Conservation (phyloP, 306 rosid genomes). For the Crataegus laevigata region DNA sequence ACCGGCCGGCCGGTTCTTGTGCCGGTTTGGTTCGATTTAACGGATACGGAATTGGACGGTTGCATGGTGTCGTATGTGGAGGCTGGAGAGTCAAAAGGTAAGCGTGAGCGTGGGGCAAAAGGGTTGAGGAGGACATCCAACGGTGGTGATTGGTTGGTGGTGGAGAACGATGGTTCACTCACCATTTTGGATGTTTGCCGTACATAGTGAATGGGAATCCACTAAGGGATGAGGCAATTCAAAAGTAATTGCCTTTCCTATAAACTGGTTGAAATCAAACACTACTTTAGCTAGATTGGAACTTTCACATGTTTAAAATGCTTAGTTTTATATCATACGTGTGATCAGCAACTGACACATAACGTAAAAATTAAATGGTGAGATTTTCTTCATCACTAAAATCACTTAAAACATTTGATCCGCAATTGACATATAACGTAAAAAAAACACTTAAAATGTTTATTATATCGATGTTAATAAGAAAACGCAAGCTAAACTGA, state of each 20-base stretch:
- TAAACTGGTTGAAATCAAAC: background rate
- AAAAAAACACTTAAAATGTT: background rate
- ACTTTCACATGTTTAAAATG: background rate
- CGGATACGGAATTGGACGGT: slow-evolving; percentile 19
- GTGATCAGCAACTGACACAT: background rate
- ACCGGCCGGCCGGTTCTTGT: slow-evolving; percentile 4
- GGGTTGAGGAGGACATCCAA: background rate
- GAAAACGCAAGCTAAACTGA: background rate
- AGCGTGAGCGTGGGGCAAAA: slow-evolving; percentile 6
- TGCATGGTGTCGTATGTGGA: slow-evolving; percentile 34
- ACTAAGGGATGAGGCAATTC: background rate
- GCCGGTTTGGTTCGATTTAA: background rate
- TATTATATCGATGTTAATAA: background rate
- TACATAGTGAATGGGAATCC: background rate
- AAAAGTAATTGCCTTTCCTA: background rate
- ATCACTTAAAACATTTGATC: background rate
- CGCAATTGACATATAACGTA: too few relatives aligned
- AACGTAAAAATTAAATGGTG: background rate
- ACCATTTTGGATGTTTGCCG: background rate
- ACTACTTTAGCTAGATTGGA: background rate
- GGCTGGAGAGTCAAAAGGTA: background rate
- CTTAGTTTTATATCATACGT: background rate
- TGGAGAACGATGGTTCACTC: slow-evolving; percentile 3
- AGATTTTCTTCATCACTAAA: background rate
- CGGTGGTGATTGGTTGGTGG: slow-evolving; percentile 36